Percentiles rank a stretch among this genome's conserved stretches.
Evolutionary conservation across 257 asterid genomes (phyloP).

Genomic region (Sherardia arvensis): DNA sequence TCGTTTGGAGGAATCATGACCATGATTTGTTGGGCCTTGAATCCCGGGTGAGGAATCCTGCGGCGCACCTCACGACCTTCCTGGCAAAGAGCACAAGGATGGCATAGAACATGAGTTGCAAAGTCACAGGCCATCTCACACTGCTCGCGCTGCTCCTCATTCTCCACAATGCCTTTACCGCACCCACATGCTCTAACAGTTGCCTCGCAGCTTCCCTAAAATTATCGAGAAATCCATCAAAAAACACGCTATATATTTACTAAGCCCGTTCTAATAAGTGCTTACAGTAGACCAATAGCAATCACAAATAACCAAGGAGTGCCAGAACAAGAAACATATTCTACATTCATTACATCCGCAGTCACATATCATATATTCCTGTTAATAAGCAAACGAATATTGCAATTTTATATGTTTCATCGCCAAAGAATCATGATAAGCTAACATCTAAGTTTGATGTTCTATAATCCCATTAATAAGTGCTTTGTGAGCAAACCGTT

Average conservation of each 20-base stretch:
- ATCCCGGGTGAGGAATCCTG: conserved; percentile 81
- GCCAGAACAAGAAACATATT: background rate
- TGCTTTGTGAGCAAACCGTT: background rate
- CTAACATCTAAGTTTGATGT: background rate
- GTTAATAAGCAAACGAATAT: background rate
- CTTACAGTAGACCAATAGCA: too few species aligned
- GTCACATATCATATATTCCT: background rate
- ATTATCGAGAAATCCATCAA: background rate
- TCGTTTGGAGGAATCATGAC: conserved; percentile 75
- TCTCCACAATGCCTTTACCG: conserved; percentile 46
- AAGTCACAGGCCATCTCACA: conserved; percentile 76
- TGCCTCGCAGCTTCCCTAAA: conserved; percentile 86
- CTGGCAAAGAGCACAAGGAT: conserved; percentile 87
- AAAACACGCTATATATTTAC: background rate
- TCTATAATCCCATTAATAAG: background rate
- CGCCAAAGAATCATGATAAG: background rate
- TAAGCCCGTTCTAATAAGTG: background rate
- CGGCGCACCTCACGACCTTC: conserved; percentile 98
- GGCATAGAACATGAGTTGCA: conserved; percentile 76
- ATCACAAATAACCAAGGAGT: too few species aligned
- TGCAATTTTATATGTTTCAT: background rate
- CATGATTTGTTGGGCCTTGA: conserved; percentile 46
- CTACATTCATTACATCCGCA: background rate
- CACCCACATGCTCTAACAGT: conserved; percentile 61
- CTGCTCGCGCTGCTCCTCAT: conserved; percentile 72